Base-by-base conservation (phyloP, 441 rosid genomes). In the Macaranga tanarius region DNA sequence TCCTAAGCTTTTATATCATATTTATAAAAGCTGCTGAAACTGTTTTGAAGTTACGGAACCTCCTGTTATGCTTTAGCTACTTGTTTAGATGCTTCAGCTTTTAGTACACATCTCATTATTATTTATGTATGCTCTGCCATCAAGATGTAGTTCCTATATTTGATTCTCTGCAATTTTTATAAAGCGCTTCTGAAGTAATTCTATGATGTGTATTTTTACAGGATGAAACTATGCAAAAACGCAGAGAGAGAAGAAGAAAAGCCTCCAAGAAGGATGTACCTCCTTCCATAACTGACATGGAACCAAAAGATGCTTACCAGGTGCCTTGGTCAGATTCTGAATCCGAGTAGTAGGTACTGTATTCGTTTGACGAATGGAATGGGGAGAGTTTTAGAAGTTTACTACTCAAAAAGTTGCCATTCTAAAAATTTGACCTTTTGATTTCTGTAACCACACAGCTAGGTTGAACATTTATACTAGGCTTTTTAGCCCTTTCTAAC, bases 291-390 rank as follows among this genome's bases (percentile, higher is more conserved):
- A 89, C 99, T 10, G 97, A 95, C 74, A 52, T 28, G 62, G 91
- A 88, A 68, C 98, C 97, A 64, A 83, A 77, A 80, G 87, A 87
- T 83, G 90, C 93, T 61, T 82, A 80, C 77, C 92, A 95, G 75
- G 75, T 85, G 86, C 86, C 89, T 0, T 67, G 87, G 22, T 83
- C 90, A 28, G 92, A 88, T 76, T 89, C 98, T 25, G 95, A 92
- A 59, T 79, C 92, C 0, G 89, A 88, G 20, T 88, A 82, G 74
- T 28, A 23, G 31, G 54, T 60, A 38, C 57, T 34, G 71, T 34
- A 15, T 28, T 20, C 15, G 15, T 31, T 60, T 40, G n/a, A n/a
- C n/a, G n/a, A n/a, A n/a, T 62, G 20, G 5, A 64, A 25, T 64
- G 0, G 13, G 31, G 48, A 51, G 5, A 8, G 50, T 47, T 20